Evolutionary conservation across 1,139 yeast species (phyloP), one percentile per base, ranked within the genome.

Genomic region (Diutina siamensis): DNA sequence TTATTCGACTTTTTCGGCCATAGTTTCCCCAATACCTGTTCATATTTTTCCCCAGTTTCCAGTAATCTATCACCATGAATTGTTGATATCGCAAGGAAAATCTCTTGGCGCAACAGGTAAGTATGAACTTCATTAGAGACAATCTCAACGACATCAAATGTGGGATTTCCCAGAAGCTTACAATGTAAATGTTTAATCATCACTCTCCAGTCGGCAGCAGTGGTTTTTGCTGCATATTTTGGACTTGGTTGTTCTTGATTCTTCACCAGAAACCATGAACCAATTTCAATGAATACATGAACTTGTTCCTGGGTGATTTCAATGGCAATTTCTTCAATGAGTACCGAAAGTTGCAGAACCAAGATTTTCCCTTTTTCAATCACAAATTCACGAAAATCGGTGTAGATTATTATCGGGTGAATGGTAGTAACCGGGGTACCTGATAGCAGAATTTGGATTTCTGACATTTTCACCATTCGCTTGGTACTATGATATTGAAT

Each of bases 41-140:
- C 44, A 18, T 27, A 40, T 4, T 40, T 15, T 21, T 25, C 34
- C 3, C n/a, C 34, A 48, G 47, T 76, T 73, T 44, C 72, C 62
- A 22, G 22, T 3, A 35, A 12, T 2, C 40, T 21, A 5, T 10
- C 15, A 17, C 13, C 25, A n/a, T 13, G 13, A 4, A 35, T 5
- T 5, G 9, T 10, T 4, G 22, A 13, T 3, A 21, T 12, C 9
- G 22, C 13, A 21, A 27, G 27, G 20, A 20, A 13, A 13, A 35
- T 20, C 13, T 35, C 40, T 10, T 22, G 18, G 13, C 22, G 19
- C 9, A 20, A 35, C 40, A 35, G 40, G 9, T 35, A 35, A 4
- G 20, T 13, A 4, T 19, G 40, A 17, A 21, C 13, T 22, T 21
- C 18, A n/a, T 8, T 21, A 21, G 10, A 7, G 27, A 12, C 9